A percentile compares a stretch with the other conserved stretches of the same genome.
Conservation (phyloP, 441 rosid genomes). For the Syzygium malaccense region DNA sequence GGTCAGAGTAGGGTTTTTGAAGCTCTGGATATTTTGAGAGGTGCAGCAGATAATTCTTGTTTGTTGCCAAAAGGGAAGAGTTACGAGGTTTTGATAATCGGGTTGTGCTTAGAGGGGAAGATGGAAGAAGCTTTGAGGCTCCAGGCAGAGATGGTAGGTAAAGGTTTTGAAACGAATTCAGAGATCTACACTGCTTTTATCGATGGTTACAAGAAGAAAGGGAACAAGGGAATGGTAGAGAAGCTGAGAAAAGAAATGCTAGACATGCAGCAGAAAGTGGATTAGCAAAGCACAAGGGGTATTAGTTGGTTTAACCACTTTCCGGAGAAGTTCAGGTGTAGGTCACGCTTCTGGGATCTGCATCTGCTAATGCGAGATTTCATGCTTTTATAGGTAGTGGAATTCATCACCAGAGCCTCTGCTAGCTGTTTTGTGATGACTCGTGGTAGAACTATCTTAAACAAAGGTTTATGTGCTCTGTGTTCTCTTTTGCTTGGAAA, state of each 20-base stretch:
- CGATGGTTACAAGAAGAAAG: slow-evolving; percentile 40
- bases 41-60: slow-evolving; percentile 23
- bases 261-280: slow-evolving; percentile 22
- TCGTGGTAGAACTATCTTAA: not conserved
- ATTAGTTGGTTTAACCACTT: not conserved
- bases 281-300: not conserved
- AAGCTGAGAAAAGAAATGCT: slow-evolving; percentile 48
- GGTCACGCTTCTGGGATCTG: not conserved
- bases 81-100: slow-evolving; percentile 44
- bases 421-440: not conserved
- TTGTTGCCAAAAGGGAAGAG: slow-evolving; percentile 35
- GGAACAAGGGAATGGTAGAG: slow-evolving; percentile 47
- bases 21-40: slow-evolving; percentile 39
- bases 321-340: not conserved
- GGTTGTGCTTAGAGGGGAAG: slow-evolving; percentile 46
- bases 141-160: slow-evolving; percentile 81
- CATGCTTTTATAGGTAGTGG: not conserved
- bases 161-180: slow-evolving; percentile 52
- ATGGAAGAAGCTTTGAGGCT: slow-evolving; percentile 64
- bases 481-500: not conserved
- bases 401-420: not conserved
- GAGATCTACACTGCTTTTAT: slow-evolving; percentile 52
- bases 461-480: not conserved
- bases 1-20: slow-evolving; percentile 32
- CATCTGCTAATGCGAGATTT: not conserved